Conservation (phyloP, 75 land plant genomes). For the Chamaecyparis obtusa region DNA sequence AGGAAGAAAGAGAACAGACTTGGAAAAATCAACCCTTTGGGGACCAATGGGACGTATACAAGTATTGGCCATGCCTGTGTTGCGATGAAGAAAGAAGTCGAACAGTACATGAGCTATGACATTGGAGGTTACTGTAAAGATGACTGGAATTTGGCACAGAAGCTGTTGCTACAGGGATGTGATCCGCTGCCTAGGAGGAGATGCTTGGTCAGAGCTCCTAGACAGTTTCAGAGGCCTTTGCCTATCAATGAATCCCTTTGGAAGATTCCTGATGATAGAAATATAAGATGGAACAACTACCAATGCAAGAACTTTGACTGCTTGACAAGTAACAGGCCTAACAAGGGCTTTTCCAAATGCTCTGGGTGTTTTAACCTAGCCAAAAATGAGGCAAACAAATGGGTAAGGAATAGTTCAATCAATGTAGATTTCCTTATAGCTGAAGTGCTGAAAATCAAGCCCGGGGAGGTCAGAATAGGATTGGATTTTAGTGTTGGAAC, state of each 20-base stretch:
- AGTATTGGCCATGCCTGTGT: conserved; percentile 89
- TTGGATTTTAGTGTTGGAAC: conserved; percentile 73
- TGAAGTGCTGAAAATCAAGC: conserved; percentile 68
- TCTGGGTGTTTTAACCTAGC: conserved; percentile 75
- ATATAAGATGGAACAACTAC: conserved; percentile 80
- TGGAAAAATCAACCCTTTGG: conserved; percentile 62
- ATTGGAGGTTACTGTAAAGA: conserved; percentile 81
- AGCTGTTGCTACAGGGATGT: conserved; percentile 79
- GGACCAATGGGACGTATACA: conserved; percentile 54
- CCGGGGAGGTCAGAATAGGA: conserved; percentile 82
- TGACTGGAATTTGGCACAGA: conserved; percentile 85
- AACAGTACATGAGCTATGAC: conserved; percentile 94
- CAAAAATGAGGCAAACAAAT: conserved; percentile 51
- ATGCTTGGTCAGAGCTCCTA: conserved; percentile 80
- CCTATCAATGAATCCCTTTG: conserved; percentile 74
- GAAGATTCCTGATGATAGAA: conserved; percentile 69
- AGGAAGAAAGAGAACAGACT: conserved; percentile 50
- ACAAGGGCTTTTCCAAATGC: conserved; percentile 66
- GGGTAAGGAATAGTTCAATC: conserved; percentile 41
- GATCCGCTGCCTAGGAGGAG: conserved; percentile 89
- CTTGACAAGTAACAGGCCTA: conserved; percentile 50
- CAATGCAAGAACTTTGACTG: conserved; percentile 68
- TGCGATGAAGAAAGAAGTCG: conserved; percentile 70
- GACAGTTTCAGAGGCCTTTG: conserved; percentile 60
- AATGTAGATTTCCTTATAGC: conserved; percentile 52